Evolutionary conservation across 1,139 yeast species (phyloP).

Genomic region (Protomyces arabidopsidicola): DNA sequence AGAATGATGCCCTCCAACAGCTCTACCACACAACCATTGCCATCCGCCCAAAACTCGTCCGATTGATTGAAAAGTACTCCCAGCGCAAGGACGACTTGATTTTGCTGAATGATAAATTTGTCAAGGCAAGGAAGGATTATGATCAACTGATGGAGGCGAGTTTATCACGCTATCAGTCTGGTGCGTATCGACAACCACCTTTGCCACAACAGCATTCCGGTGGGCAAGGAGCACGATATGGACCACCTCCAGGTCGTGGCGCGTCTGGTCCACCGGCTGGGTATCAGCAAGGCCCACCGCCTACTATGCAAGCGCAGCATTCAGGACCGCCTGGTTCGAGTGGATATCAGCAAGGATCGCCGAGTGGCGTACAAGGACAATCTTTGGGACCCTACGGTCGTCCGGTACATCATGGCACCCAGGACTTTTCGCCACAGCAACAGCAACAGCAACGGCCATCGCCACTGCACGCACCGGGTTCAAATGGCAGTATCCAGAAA

Average conservation of each 20-base stretch:
- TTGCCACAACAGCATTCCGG: background rate
- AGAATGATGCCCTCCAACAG: slow-evolving; percentile 35
- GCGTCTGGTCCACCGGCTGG: background rate
- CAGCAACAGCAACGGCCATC: background rate
- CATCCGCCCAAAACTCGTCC: slow-evolving; percentile 66
- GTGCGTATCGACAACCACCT: background rate
- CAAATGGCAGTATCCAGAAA: too few relatives aligned
- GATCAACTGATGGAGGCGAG: slow-evolving; percentile 59
- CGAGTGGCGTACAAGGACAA: background rate
- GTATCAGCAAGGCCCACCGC: background rate
- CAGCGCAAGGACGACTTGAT: slow-evolving; percentile 61
- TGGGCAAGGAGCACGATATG: background rate
- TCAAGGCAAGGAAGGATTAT: slow-evolving; percentile 61
- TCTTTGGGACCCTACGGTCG: background rate
- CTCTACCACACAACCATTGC: slow-evolving; percentile 68
- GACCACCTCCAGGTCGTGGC: background rate
- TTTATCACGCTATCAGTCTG: slow-evolving; percentile 35
- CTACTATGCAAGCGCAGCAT: background rate
- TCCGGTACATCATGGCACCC: background rate
- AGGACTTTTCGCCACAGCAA: background rate
- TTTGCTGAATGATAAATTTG: slow-evolving; percentile 52
- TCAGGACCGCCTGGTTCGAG: background rate
- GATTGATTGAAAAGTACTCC: slow-evolving; percentile 68
- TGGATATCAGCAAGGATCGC: background rate
- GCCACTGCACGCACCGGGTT: too few relatives aligned